Evolutionary conservation across 768 basidiomycete genomes (phyloP), one percentile per base, ranked within the genome.

Genomic region (Crepidotus variabilis): DNA sequence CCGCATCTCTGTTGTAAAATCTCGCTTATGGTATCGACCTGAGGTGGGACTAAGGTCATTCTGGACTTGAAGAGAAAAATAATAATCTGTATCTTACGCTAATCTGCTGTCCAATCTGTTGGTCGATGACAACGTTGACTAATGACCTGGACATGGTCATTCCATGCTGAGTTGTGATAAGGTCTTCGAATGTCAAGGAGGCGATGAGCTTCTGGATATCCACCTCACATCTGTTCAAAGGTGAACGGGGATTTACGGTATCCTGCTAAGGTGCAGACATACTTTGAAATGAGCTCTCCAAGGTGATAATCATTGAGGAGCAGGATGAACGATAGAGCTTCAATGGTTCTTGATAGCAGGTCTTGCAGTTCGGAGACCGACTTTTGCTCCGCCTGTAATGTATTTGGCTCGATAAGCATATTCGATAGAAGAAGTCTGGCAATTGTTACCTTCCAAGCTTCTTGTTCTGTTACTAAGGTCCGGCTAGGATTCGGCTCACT

Each of bases 21-120:
- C 64, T 98, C 94, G 67, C 93, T 96, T 69, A 99, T 91, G 6
- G 94, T 91, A 70, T 99, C 97, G 60, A 99, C 92, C 94, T 96
- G 57, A 24, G 57, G 14, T 47, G 53, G 33, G 56, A 56, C 13
- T n/a, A 61, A 51, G 58, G 51, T 60, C 39, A 58, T 51, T 21
- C 23, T 32, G 34, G 53, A 13, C 13, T n/a, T 34, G 16, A 59
- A 52, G 57, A 60, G 34, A 63, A 35, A 22, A 47, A 39, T 11
- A 21, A 50, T 28, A n/a, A 49, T n/a, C 21, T n/a, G 20, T 14
- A 51, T 20, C 90, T 63, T 69, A 95, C 94, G 61, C 92, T 94
- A 51, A 94, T 91, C 67, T 98, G 94, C 67, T 96, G 93, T 20
- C 92, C 92, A 62, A 98, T 98, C 69, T 99, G 97, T 67, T 96